Conservation (phyloP, 176 grass and related monocot genomes). For the Otatea glauca region DNA sequence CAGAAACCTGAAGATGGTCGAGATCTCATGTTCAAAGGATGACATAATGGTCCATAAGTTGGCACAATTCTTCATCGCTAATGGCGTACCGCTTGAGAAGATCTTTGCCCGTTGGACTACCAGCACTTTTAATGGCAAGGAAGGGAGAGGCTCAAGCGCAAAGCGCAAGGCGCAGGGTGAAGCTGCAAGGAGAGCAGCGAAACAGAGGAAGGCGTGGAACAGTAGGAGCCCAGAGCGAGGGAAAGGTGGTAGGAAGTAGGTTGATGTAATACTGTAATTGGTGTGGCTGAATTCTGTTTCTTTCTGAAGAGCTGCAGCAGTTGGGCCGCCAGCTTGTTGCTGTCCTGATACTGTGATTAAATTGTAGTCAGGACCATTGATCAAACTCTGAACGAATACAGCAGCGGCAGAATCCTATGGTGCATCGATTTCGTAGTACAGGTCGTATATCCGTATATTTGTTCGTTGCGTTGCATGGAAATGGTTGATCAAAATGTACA, state of each 20-base stretch:
- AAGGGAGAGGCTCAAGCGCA: background rate
- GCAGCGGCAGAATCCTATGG: background rate
- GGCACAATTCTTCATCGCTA: constrained; percentile 9
- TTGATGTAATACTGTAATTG: background rate
- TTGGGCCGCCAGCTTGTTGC: too few species aligned
- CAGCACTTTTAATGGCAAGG: background rate
- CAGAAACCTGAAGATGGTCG: constrained; percentile 30
- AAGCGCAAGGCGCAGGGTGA: constrained; percentile 9
- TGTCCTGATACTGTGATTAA: background rate
- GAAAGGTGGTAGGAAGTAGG: background rate
- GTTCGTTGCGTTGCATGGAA: constrained; percentile 21
- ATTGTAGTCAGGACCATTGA: background rate
- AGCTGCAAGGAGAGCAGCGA: constrained; percentile 11
- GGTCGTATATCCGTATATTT: constrained; percentile 17
- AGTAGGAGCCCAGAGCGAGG: constrained; percentile 7
- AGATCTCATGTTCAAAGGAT: constrained; percentile 34
- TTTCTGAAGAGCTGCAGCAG: too few species aligned
- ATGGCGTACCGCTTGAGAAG: background rate
- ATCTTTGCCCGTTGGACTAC: constrained; percentile 1
- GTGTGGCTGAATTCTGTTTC: background rate
- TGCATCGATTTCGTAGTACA: constrained; percentile 14
- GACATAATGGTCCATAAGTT: constrained; percentile 11
- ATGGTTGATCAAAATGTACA: constrained; percentile 6
- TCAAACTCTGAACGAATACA: background rate
- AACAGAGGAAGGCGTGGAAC: constrained; percentile 25